Evolutionary conservation across 805 yeast species (phyloP), one percentile per base, ranked within the genome.

Genomic region (Cyberlindnera maritima): DNA sequence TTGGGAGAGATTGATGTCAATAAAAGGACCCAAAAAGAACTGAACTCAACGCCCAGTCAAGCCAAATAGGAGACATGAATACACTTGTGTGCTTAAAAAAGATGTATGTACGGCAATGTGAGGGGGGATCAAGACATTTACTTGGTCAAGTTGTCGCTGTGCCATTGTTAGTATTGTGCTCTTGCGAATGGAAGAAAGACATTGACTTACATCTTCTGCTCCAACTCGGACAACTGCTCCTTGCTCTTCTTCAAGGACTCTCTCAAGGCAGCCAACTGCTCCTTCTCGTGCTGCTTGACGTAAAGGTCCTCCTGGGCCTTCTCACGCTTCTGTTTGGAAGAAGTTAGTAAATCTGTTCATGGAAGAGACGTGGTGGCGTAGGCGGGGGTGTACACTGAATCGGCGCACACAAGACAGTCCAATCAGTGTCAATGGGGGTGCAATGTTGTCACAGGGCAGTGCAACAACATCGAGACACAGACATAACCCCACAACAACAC

Each of bases 201-300:
- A n/a, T n/a, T n/a, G n/a, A 48, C 52, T 25, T 43, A 49, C 57
- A 74, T 63, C 62, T 77, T 74, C 53, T 73, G 67, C 66, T 77
- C 78, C 60, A 79, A 61, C 48, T 66, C 59, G 50, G 76, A 75
- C 57, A 82, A 65, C 62, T 80, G 77, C 53, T 79, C 75, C 75
- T 82, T 83, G 66, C 83, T 94, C 71, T 85, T 75, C 68, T 83
- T 80, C 67, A 90, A 76, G 62, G 85, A 79, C 66, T 85, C 89
- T 67, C 75, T 85, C 67, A 90, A 79, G 41, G 78, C 77, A 63
- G 79, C 82, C 66, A 90, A 75, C 75, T 85, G 89, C 69, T 89
- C 96, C 65, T 84, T 85, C 75, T 92, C 96, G 65, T 86, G 96
- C 72, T 88, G 83, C 71, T 81, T 88, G 69, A 90, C 75, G 74